Percentiles rank a stretch among this genome's conserved stretches.
phyloP scores from a whole-genome alignment of 257 asterid species.

The Agastache rugosa region DNA sequence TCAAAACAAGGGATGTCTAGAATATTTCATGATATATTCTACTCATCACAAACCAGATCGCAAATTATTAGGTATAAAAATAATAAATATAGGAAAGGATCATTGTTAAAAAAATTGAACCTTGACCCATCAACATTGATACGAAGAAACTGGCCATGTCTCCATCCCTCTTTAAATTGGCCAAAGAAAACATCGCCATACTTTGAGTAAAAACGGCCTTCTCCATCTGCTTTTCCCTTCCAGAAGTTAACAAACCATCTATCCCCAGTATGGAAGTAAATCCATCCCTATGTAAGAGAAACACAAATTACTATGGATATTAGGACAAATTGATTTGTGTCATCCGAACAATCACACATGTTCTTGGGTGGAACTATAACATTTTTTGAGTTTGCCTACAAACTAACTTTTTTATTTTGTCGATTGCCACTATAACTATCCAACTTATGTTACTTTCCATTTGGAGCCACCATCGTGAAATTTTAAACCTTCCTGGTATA shows the following conservation, averaged over 20 bases:
- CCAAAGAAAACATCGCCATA: conserved; percentile 89
- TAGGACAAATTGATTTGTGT: background rate
- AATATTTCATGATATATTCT: conserved; percentile 6
- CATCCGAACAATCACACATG: background rate
- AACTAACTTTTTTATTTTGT: background rate
- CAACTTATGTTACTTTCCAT: background rate
- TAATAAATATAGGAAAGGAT: background rate
- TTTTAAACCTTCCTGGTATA: background rate
- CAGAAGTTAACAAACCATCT: conserved; percentile 93
- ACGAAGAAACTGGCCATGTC: conserved; percentile 84
- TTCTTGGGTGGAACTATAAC: background rate
- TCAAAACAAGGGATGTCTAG: conserved; percentile 6
- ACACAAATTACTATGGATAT: conserved; percentile 3
- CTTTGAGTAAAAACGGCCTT: conserved; percentile 88
- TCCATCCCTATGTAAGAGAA: conserved; percentile 74
- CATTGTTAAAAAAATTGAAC: conserved; percentile 43
- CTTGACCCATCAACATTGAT: conserved; percentile 86
- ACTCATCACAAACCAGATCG: conserved; percentile 19
- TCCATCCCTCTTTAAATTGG: conserved; percentile 96
- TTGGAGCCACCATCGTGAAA: background rate
- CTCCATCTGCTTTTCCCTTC: conserved; percentile 98
- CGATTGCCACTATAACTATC: background rate
- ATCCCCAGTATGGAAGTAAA: conserved; percentile 90
- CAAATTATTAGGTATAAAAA: conserved; percentile 14
- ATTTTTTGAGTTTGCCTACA: background rate